Evolutionary conservation across 2,329 filamentous ascomycete species (phyloP).

Genomic region (Aphanoascus verrucosus): DNA sequence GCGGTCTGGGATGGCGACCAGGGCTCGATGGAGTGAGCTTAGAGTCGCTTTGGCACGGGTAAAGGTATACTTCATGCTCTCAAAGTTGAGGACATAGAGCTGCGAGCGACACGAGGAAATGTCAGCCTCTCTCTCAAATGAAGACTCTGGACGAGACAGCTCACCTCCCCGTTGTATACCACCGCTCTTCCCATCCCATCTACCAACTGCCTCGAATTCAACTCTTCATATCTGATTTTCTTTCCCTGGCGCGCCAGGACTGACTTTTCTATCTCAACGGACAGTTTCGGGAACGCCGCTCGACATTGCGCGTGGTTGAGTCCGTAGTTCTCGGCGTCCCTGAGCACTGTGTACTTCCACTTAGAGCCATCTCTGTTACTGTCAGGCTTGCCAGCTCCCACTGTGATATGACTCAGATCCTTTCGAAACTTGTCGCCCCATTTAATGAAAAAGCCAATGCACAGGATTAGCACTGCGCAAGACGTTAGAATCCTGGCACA

Average conservation of each 20-base stretch:
- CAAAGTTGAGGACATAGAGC: constrained; percentile 31
- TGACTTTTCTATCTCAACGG: constrained; percentile 29
- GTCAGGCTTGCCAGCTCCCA: not conserved
- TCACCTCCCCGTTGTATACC: constrained; percentile 29
- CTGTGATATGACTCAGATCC: not conserved
- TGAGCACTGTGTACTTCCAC: constrained; percentile 28
- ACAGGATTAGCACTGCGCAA: too few species aligned
- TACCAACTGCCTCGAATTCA: constrained; percentile 25
- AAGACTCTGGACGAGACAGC: constrained; percentile 7
- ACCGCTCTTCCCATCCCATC: constrained; percentile 31
- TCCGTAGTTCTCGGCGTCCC: constrained; percentile 30
- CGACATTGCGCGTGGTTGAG: constrained; percentile 29
- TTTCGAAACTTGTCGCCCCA: too few species aligned
- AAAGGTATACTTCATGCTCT: constrained; percentile 26
- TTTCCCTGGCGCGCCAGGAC: constrained; percentile 18
- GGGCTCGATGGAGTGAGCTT: constrained; percentile 40
- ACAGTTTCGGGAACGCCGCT: constrained; percentile 34
- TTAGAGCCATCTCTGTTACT: not conserved
- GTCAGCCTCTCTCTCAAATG: not conserved
- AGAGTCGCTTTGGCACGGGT: constrained; percentile 35
- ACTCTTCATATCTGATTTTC: constrained; percentile 27
- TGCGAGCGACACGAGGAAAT: constrained; percentile 12
- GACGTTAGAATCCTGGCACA: too few species aligned
- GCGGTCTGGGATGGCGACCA: constrained; percentile 32
- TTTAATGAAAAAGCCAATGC: too few species aligned